Conservation (phyloP, 2,329 filamentous ascomycete species). For the Colletotrichum musae region DNA sequence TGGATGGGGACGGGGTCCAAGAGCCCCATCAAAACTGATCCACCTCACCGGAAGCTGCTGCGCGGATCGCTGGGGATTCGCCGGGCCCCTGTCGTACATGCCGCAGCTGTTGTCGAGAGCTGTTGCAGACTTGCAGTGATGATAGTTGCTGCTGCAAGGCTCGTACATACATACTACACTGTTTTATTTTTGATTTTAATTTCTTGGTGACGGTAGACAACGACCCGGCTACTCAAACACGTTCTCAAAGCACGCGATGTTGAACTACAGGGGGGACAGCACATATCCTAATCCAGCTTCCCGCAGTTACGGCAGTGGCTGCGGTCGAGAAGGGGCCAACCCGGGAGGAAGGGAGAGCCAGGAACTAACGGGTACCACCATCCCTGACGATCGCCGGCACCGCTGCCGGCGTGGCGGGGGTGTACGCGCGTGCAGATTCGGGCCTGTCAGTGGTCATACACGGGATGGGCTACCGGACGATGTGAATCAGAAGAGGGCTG, state of each 20-base stretch:
- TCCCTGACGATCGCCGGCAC: constrained; percentile 36
- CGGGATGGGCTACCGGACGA: constrained; percentile 11
- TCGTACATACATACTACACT: too few species aligned
- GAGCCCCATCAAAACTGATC: constrained; percentile 15
- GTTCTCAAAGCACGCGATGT: too few species aligned
- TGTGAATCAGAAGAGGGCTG: background rate
- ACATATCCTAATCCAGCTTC: background rate
- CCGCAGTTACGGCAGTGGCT: constrained; percentile 5
- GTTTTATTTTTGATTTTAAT: too few species aligned
- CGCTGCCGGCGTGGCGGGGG: constrained; percentile 36
- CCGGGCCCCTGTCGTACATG: constrained; percentile 27
- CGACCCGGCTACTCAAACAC: too few species aligned
- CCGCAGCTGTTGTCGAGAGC: background rate
- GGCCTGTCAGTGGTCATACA: background rate
- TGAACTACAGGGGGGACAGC: too few species aligned
- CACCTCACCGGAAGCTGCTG: constrained; percentile 39
- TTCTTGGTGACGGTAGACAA: too few species aligned
- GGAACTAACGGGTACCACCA: constrained; percentile 19
- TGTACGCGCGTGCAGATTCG: constrained; percentile 30
- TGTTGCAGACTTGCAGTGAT: background rate
- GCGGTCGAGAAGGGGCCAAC: constrained; percentile 3
- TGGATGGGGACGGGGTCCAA: background rate
- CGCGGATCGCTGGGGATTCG: constrained; percentile 38
- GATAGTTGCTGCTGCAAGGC: too few species aligned
- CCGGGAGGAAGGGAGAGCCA: background rate